These are phyloP conservation scores for Monosporascus cannonballus DNA, from an alignment of 2,329 filamentous ascomycete species.

Conservation along the genomic window DNA sequence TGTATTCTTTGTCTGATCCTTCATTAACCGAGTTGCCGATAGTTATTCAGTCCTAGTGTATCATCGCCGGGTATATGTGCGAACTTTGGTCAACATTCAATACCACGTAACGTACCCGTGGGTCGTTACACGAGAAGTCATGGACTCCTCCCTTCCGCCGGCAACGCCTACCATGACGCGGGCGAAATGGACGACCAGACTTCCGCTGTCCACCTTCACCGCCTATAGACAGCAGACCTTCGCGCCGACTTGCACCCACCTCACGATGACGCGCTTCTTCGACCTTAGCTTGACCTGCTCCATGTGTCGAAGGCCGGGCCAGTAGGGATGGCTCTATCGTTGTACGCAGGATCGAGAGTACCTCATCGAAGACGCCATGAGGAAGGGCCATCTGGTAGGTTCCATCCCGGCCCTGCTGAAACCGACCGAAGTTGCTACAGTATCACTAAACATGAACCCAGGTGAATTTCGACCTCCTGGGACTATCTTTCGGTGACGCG, in stretches of 20 bases:
- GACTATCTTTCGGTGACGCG: conserved; percentile 28
- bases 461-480: conserved; percentile 23
- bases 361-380: conserved; percentile 31
- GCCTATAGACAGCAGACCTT: background rate
- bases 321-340: conserved; percentile 66
- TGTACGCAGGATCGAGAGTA: conserved; percentile 42
- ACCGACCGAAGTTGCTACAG: conserved; percentile 3
- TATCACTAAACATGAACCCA: conserved; percentile 9
- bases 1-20: too few relatives aligned
- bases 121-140: too few relatives aligned
- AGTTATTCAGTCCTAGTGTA: too few relatives aligned
- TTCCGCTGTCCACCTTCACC: too few relatives aligned
- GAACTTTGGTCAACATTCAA: too few relatives aligned
- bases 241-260: conserved; percentile 53
- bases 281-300: conserved; percentile 47
- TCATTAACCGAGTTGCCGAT: too few relatives aligned
- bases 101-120: too few relatives aligned
- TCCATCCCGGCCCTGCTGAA: background rate
- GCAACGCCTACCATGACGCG: too few relatives aligned
- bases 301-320: conserved; percentile 48
- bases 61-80: too few relatives aligned
- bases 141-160: too few relatives aligned
- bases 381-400: conserved; percentile 21
- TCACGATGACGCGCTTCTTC: conserved; percentile 62
- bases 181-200: too few relatives aligned